phyloP scores from a whole-genome alignment of 2,329 filamentous ascomycete species.

The Penicillium sp. region DNA sequence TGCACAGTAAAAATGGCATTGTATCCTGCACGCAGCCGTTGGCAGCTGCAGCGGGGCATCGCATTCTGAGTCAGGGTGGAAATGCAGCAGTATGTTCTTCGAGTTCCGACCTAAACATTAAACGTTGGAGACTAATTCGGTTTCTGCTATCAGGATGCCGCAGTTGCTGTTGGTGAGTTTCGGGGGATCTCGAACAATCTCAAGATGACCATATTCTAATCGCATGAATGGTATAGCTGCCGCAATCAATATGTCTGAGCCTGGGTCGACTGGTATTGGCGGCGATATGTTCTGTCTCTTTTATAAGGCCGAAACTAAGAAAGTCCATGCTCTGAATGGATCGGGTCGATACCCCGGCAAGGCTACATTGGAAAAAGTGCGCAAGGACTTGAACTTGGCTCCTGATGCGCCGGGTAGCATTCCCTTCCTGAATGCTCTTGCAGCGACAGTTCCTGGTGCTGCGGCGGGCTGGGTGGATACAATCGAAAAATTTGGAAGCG shows the following conservation, averaged over 20 bases:
- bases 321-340: conserved; percentile 84
- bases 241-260: conserved; percentile 89
- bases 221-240: conserved; percentile 60
- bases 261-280: conserved; percentile 88
- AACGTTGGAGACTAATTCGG: not conserved
- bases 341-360: conserved; percentile 79
- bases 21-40: conserved; percentile 87
- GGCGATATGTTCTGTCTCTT: conserved; percentile 97
- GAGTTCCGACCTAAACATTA: not conserved
- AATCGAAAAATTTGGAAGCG: conserved; percentile 84
- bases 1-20: conserved; percentile 90
- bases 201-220: conserved; percentile 8
- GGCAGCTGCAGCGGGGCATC: conserved; percentile 82
- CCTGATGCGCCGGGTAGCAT: conserved; percentile 61
- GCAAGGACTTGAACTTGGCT: conserved; percentile 66
- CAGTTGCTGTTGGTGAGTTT: conserved; percentile 77
- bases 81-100: conserved; percentile 4
- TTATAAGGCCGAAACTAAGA: conserved; percentile 79
- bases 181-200: not conserved
- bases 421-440: conserved; percentile 73
- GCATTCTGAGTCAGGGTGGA: conserved; percentile 80
- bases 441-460: conserved; percentile 85
- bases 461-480: conserved; percentile 92
- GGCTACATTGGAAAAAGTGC: conserved; percentile 68
- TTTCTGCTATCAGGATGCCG: conserved; percentile 69